Percentiles rank a stretch among this genome's conserved stretches.
phyloP scores from a whole-genome alignment of 129 eudicot species.

The Scalesia atractyloides region DNA sequence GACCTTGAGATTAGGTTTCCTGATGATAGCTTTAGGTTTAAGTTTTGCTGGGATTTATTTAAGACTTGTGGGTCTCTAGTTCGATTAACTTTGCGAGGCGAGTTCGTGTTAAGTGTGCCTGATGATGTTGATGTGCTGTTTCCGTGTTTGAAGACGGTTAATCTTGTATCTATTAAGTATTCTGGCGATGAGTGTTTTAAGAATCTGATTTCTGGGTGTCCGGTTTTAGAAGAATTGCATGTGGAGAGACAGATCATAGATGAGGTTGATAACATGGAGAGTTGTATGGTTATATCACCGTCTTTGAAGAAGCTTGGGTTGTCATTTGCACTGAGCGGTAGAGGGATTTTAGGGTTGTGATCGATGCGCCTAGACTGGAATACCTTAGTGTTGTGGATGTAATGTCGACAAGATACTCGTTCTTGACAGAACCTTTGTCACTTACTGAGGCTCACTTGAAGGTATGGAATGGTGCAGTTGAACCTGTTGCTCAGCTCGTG shows the following conservation, averaged over 20 bases:
- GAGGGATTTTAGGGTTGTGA: slow-evolving; percentile 2
- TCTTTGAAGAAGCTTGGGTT: slow-evolving; percentile 24
- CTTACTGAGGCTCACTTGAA: slow-evolving; percentile 15
- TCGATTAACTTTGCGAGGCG: slow-evolving; percentile 24
- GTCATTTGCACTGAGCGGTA: background rate
- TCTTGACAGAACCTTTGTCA: slow-evolving; percentile 2
- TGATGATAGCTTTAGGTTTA: slow-evolving; percentile 7
- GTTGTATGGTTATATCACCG: background rate
- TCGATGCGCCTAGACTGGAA: slow-evolving; percentile 30
- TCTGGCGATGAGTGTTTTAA: background rate
- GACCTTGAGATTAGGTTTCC: slow-evolving; percentile 28
- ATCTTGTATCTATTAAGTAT: slow-evolving; percentile 7
- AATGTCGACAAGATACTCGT: background rate
- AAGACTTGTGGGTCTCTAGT: slow-evolving; percentile 14
- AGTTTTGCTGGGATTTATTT: slow-evolving; percentile 30
- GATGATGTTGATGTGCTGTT: background rate
- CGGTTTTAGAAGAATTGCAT: slow-evolving; percentile 25
- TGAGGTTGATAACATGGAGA: background rate
- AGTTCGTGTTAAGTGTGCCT: slow-evolving; percentile 19
- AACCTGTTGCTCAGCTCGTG: background rate
- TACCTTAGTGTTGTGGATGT: slow-evolving; percentile 23
- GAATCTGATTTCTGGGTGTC: slow-evolving; percentile 35
- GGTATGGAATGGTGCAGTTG: background rate
- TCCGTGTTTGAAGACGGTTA: slow-evolving; percentile 26
- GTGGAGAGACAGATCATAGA: slow-evolving; percentile 26